Percentiles rank a stretch among this genome's conserved stretches.
Evolutionary conservation across 2,329 filamentous ascomycete genomes (phyloP).

Genomic region (Tolypocladium pustulatum): DNA sequence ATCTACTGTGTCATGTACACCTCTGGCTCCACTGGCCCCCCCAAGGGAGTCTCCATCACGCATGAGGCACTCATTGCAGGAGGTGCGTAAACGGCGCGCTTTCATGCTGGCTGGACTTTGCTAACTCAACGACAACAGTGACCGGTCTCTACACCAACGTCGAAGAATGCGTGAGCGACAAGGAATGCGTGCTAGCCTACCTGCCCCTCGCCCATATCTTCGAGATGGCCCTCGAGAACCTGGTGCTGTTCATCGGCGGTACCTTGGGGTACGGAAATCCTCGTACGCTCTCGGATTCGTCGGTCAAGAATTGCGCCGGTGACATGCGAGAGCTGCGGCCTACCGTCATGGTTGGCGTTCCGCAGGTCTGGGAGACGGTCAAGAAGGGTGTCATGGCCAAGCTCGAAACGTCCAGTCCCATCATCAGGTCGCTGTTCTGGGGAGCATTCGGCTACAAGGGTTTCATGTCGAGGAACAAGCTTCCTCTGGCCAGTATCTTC

Average conservation of each 20-base stretch:
- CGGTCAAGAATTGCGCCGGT: constrained; percentile 80
- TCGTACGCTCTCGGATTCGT: constrained; percentile 75
- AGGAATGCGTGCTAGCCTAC: constrained; percentile 78
- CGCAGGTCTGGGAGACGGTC: constrained; percentile 93
- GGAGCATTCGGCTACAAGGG: constrained; percentile 49
- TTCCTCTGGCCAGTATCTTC: constrained; percentile 59
- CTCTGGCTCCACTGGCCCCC: constrained; percentile 78
- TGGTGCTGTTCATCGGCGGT: constrained; percentile 79
- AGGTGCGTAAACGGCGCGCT: constrained; percentile 26
- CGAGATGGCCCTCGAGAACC: constrained; percentile 91
- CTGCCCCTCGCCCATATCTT: constrained; percentile 92
- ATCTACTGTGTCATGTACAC: constrained; percentile 81
- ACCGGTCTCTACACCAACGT: constrained; percentile 74
- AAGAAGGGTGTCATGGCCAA: constrained; percentile 85
- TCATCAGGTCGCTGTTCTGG: constrained; percentile 73
- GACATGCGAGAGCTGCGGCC: constrained; percentile 90
- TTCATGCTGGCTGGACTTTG: not conserved
- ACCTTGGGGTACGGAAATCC: constrained; percentile 90
- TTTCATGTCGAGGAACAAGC: constrained; percentile 43
- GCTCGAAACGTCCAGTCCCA: constrained; percentile 58
- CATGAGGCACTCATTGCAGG: constrained; percentile 74
- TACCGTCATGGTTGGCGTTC: constrained; percentile 86
- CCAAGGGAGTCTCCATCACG: constrained; percentile 78
- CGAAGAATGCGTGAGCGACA: constrained; percentile 64
- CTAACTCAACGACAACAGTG: constrained; percentile 28